phyloP scores from a whole-genome alignment of 164 flowering plant genomes.

The Berberis thunbergii region DNA sequence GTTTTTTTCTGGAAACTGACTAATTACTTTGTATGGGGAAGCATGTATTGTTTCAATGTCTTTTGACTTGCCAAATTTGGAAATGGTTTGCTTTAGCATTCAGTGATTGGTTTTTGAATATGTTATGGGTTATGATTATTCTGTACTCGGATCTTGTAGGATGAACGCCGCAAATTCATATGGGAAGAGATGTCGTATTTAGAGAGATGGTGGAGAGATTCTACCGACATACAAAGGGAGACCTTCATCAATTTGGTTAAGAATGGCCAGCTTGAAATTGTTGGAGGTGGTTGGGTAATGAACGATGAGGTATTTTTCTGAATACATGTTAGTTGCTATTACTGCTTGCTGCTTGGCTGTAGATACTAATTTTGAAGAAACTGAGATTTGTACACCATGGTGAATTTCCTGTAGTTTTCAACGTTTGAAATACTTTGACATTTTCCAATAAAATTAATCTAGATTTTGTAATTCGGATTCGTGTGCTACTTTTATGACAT shows the following conservation, averaged over 20 bases:
- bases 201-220: constrained; percentile 99
- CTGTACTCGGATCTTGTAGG: constrained; percentile 37
- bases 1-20: neutral
- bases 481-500: too few species aligned
- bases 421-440: neutral
- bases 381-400: too few species aligned
- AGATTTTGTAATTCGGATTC: too few species aligned
- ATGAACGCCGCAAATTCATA: constrained; percentile 87
- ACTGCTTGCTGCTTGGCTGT: neutral
- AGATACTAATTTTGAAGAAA: too few species aligned
- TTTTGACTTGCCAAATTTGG: too few species aligned
- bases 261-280: constrained; percentile 94
- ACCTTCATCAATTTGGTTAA: constrained; percentile 55
- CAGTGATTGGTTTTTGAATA: too few species aligned
- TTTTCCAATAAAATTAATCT: too few species aligned
- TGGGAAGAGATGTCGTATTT: constrained; percentile 99
- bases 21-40: neutral
- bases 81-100: too few species aligned
- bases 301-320: constrained; percentile 83
- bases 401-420: neutral
- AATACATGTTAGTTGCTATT: neutral
- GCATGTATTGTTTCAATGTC: too few species aligned
- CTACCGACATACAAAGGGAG: constrained; percentile 46
- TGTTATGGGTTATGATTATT: neutral
- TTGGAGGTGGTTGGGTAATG: constrained; percentile 99